Base-by-base conservation (phyloP, 1,284 basidiomycete species). In the Moesziomyces globuligerus region DNA sequence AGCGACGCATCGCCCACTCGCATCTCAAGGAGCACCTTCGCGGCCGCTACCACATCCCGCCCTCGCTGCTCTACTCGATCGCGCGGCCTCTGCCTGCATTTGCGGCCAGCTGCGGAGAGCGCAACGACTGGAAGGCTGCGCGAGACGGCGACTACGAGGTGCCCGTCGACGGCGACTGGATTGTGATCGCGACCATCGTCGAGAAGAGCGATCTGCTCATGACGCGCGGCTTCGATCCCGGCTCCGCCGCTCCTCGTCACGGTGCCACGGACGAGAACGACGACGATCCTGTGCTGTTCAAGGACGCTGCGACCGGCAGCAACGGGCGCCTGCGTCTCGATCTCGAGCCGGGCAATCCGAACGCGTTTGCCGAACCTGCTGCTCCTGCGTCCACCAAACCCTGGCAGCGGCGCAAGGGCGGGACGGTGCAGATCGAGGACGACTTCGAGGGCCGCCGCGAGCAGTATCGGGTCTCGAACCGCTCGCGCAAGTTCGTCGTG, bases 111-210 rank as follows among this genome's bases (percentile, higher is more conserved):
- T 17, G 7, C 32, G 32, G 32, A 13, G 17, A 13, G 32, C 32
- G 13, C 11, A 20, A 25, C 5, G 34, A 48, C 25, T 48, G 40
- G 45, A 51, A 59, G 18, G 34, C 42, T 6, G 5, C 8, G 21
- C 26, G 38, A 6, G 60, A 72, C 42, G 75, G 75, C 24, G 89
- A 89, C 15, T 94, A 93, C 82, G 92, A 96, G 48, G 87, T 98
- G 0, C 94, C 94, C 3, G 89, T 98, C 4, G 87, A 89, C 6
- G 91, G 91, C 2, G 95, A 98, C 83, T 98, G 91, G 90, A 87
- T 94, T 42, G 91, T 91, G 8, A 90, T 95, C 49, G 92, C 90
- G 1, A 92, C 94, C 7, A 88, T 95, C 21, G 92, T 91, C 4
- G 91, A 94, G 83, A 88, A 92, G 29, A 89, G 91, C 4, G 88